A percentile compares a stretch with the other conserved stretches of the same genome.
Evolutionary conservation across 2,329 filamentous ascomycete genomes (phyloP).

Genomic region (Herpotrichia juniperi): DNA sequence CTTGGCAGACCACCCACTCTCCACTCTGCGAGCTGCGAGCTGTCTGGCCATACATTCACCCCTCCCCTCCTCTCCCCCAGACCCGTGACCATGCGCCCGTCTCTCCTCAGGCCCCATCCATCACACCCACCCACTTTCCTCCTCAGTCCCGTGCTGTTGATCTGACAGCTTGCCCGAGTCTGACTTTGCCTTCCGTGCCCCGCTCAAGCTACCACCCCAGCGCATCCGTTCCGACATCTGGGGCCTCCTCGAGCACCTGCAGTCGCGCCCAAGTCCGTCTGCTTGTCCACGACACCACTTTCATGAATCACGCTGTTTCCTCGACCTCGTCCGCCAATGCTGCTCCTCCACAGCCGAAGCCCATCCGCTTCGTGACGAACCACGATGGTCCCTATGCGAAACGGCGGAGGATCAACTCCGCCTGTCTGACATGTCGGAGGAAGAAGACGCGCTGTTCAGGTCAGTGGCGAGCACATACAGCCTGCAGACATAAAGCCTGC

Average conservation of each 20-base stretch:
- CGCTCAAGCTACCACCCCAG: no score
- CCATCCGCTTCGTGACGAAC: conserved; percentile 51
- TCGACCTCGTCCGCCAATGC: conserved; percentile 34
- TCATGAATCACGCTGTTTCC: conserved; percentile 42
- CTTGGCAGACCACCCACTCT: no score
- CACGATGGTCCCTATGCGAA: conserved; percentile 50
- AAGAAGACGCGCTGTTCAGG: conserved; percentile 58
- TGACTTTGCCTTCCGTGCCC: no score
- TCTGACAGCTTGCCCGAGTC: no score
- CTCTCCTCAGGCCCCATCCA: no score
- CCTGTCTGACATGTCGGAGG: conserved; percentile 55
- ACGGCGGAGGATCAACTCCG: conserved; percentile 48
- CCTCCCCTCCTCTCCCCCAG: no score
- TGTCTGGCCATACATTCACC: no score
- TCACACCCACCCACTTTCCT: no score
- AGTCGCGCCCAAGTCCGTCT: not conserved
- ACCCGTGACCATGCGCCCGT: no score
- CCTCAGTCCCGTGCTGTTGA: no score
- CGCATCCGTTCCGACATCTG: conserved; percentile 10
- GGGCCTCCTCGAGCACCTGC: not conserved
- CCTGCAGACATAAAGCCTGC: no score
- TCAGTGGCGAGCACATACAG: conserved; percentile 29
- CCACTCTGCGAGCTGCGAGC: no score
- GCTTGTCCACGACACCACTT: conserved; percentile 21
- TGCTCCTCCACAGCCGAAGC: conserved; percentile 39